Percentiles rank a stretch among this genome's conserved stretches.
Evolutionary conservation across 805 yeast species (phyloP).

Genomic region (Starmerella bombicola): DNA sequence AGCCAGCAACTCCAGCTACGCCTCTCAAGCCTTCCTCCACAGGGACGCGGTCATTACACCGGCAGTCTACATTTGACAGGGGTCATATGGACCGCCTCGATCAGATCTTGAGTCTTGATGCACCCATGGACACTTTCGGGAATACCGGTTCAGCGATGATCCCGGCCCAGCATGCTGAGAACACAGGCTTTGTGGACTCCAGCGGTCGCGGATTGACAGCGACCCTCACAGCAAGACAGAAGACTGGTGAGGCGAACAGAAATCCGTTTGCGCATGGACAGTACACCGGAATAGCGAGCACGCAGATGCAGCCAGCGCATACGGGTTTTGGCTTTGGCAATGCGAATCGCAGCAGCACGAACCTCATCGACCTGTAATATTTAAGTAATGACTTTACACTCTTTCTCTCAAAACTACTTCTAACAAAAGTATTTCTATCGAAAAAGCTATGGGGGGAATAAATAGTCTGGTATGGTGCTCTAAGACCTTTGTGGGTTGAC

Average conservation of each 20-base stretch:
- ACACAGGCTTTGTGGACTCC: conserved; percentile 63
- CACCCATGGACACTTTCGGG: conserved; percentile 89
- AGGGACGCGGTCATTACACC: conserved; percentile 16
- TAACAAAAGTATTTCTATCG: too few relatives aligned
- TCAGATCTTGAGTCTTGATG: conserved; percentile 66
- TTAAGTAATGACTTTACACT: too few relatives aligned
- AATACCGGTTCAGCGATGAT: conserved; percentile 72
- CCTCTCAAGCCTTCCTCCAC: conserved; percentile 10
- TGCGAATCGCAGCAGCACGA: conserved; percentile 33
- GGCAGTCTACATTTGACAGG: conserved; percentile 43
- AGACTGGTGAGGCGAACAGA: conserved; percentile 17
- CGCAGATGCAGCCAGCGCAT: conserved; percentile 61
- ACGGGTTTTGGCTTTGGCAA: conserved; percentile 96
- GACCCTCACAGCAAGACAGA: conserved; percentile 20
- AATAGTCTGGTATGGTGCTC: too few relatives aligned
- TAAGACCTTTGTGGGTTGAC: too few relatives aligned
- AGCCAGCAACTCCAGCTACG: conserved; percentile 11
- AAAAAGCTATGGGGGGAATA: too few relatives aligned
- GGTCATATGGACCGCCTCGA: conserved; percentile 54
- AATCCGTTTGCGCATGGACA: conserved; percentile 45
- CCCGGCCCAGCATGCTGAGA: conserved; percentile 84
- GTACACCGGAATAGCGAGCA: conserved; percentile 57
- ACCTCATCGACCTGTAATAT: conserved; percentile 25
- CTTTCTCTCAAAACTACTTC: too few relatives aligned
- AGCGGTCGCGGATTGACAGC: conserved; percentile 61